Conservation (phyloP, 306 rosid genomes). For the Pyrus communis region DNA sequence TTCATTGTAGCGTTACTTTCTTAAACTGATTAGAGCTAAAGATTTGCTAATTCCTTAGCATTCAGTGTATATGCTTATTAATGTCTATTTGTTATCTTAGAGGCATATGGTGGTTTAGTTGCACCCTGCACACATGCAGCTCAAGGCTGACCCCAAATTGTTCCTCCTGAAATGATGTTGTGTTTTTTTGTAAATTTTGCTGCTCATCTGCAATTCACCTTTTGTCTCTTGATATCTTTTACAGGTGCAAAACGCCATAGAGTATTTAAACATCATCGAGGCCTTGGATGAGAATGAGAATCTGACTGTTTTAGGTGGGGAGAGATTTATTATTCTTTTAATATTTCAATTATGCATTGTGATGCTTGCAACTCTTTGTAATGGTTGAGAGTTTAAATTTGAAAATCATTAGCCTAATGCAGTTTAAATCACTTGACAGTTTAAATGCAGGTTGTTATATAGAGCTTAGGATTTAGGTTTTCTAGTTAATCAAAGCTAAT, state of each 20-base stretch:
- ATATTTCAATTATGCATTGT: neutral
- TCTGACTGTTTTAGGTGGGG: slow-evolving; percentile 71
- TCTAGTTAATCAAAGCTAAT: no score
- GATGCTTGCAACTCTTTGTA: slow-evolving; percentile 12
- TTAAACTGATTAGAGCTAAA: neutral
- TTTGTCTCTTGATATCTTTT: slow-evolving; percentile 19
- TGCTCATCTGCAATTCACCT: slow-evolving; percentile 12
- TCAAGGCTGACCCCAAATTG: neutral
- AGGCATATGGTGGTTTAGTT: neutral
- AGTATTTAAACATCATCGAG: slow-evolving; percentile 70
- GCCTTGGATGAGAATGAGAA: slow-evolving; percentile 86
- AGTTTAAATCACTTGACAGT: slow-evolving; percentile 40
- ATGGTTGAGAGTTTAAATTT: neutral
- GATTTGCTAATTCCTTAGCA: no score
- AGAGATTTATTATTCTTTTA: neutral
- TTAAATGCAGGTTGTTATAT: no score
- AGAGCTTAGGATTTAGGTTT: no score
- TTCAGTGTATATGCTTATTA: no score
- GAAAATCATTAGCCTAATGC: slow-evolving; percentile 10
- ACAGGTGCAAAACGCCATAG: slow-evolving; percentile 92
- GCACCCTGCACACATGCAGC: neutral
- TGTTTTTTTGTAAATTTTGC: slow-evolving; percentile 1
- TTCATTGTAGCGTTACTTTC: neutral
- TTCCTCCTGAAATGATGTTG: neutral
- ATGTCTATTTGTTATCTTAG: neutral